A percentile compares a stretch with the other conserved stretches of the same genome.
These are phyloP conservation scores for Pichia gijzeniarum DNA, from an alignment of 805 yeast species.

Conservation along the genomic window DNA sequence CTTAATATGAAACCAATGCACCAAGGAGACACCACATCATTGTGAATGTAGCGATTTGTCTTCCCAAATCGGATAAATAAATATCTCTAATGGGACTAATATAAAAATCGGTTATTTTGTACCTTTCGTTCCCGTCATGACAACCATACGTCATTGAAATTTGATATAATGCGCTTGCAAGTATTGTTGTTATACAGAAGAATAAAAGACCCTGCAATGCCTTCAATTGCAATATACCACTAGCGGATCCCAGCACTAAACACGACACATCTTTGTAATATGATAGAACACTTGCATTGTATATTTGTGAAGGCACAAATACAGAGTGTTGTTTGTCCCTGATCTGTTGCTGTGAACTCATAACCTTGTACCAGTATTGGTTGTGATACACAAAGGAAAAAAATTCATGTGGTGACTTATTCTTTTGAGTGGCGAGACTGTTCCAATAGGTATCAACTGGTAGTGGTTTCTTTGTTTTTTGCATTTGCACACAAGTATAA, in stretches of 20 bases:
- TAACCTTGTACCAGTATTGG: not conserved
- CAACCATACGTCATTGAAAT: constrained; percentile 20
- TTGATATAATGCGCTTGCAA: constrained; percentile 24
- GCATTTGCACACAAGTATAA: too few relatives aligned
- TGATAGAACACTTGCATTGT: constrained; percentile 19
- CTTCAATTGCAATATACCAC: constrained; percentile 49
- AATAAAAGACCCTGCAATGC: constrained; percentile 42
- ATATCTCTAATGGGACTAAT: constrained; percentile 35
- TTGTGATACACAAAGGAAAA: too few relatives aligned
- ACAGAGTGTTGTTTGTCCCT: not conserved
- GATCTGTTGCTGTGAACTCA: not conserved
- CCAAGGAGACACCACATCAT: constrained; percentile 55
- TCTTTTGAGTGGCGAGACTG: too few relatives aligned
- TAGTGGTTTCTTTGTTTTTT: too few relatives aligned
- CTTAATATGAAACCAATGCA: constrained; percentile 33
- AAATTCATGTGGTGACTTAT: too few relatives aligned
- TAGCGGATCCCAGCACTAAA: constrained; percentile 44
- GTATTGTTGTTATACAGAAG: constrained; percentile 33
- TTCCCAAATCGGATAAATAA: constrained; percentile 37
- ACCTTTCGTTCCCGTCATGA: not conserved
- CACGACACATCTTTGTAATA: constrained; percentile 38
- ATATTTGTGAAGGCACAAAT: constrained; percentile 11
- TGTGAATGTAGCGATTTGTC: constrained; percentile 45
- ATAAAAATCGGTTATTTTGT: constrained; percentile 28
- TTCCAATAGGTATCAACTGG: too few relatives aligned